Base-by-base conservation (phyloP, 2,329 filamentous ascomycete species). In the Pezicula rhizophila region DNA sequence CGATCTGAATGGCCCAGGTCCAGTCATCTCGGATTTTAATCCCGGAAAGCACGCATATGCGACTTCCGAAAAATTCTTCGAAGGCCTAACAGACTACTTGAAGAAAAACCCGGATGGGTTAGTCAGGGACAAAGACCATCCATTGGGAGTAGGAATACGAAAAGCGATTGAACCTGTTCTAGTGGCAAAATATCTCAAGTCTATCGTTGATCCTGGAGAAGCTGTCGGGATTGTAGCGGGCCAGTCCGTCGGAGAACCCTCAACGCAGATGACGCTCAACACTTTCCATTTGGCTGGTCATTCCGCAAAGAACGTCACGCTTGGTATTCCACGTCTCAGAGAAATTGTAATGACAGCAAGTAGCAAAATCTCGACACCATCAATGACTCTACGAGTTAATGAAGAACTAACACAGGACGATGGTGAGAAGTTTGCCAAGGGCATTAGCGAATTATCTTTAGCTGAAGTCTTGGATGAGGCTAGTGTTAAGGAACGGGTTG, bases 271-370 rank as follows among this genome's bases (percentile, higher is more conserved):
- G 95, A 99, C 95, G 7, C 74, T 99, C 48, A 99, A 99, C 71
- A 99, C 95, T 25, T 99, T 99, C 80, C 93, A 99, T 79, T 88
- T 99, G 80, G 93, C 93, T 68, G 93, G 93, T 64, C 92, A 97
- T 75, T 91, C 93, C 17, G 86, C 93, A 26, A 97, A 96, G 77
- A 99, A 99, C 78, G 95, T 99, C 64, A 99, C 93, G 1, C 80
- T 96, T 17, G 93, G 93, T 88, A 97, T 99, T 64, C 93, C 93
- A 51, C 89, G 93, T 71, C 78, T 99, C 17, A 80, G 93, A 72
- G 93, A 99, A 78, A 96, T 99, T 60, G 80, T 99, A 57, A 99
- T 99, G 93, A 97, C 93, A 43, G 93, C 93, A 23, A 93, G 88
- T 64, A 80, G 84, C 45, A 80, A 85, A 41, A 96, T 97, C 54